Base-by-base conservation (phyloP, 1,139 yeast genomes). In the Pichia sp. region DNA sequence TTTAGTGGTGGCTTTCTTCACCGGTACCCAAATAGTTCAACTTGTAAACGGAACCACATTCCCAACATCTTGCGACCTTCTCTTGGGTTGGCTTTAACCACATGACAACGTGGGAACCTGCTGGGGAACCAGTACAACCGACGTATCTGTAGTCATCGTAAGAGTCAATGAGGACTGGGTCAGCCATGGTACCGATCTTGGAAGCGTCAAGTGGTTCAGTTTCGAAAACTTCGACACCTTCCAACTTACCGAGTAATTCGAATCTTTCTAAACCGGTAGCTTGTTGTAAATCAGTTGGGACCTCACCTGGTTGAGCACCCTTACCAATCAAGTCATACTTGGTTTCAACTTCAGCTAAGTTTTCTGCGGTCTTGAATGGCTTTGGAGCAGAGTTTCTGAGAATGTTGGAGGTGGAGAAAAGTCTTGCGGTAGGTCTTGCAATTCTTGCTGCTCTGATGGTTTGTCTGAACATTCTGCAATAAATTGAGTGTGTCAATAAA, bases 221-320 rank as follows among this genome's bases (percentile, higher is more conserved):
- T 72, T 91, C 97, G 72, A 88, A 91, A 50, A 91, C 77, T 58
- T 91, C 97, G 51, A 91, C 74, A 74, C 98, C 98, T 66, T 87
- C 96, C 63, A 83, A 68, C 67, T 87, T 84, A 71, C 94, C 96
- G 58, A 91, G 77, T 56, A 84, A 63, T 73, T 91, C 98, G 54
- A 87, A 74, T 78, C 98, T 87, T 66, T 84, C 97, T 60, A 91
- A 73, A 83, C 98, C 98, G 40, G 98, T 93, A 54, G 96, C 88
- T 69, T 88, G 97, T 57, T 91, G 96, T 54, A 84, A 60, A 63
- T 88, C 95, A 43, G 94, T 77, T 61, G 98, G 97, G 55, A 91
- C 78, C 41, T 81, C 72, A 55, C 93, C 94, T 42, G 66, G 62
- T 47, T 63, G 66, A 49, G 95, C 94, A 74, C 96, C 96, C 42